These are phyloP conservation scores for Fusarium multiceps DNA, from an alignment of 2,329 filamentous ascomycete genomes.

Conservation along the genomic window DNA sequence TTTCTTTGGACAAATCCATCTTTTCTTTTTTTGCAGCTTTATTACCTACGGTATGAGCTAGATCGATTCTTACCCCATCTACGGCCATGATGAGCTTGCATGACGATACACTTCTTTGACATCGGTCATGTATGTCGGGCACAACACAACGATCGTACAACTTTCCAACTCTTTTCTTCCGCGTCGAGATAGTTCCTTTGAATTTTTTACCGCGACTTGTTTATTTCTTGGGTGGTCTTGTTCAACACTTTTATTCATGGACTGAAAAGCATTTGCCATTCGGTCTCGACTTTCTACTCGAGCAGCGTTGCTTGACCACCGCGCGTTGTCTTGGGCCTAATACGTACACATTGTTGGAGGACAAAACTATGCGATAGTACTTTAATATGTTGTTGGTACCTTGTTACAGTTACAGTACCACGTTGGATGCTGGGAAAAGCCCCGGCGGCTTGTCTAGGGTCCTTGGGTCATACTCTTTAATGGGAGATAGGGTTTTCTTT, in stretches of 20 bases:
- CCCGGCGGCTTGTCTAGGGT: constrained; percentile 50
- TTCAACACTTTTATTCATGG: constrained; percentile 42
- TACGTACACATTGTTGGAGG: constrained; percentile 46
- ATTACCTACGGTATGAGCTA: constrained; percentile 32
- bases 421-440: constrained; percentile 45
- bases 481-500: constrained; percentile 35
- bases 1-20: constrained; percentile 34
- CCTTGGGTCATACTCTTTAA: constrained; percentile 41
- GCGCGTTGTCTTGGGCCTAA: constrained; percentile 46
- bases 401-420: constrained; percentile 38
- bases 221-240: constrained; percentile 44
- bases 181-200: constrained; percentile 44
- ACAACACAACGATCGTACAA: constrained; percentile 69
- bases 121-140: constrained; percentile 70
- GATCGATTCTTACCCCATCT: constrained; percentile 38
- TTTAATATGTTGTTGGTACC: constrained; percentile 42
- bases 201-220: constrained; percentile 48
- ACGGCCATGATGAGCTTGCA: constrained; percentile 66
- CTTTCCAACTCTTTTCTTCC: constrained; percentile 43
- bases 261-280: constrained; percentile 34
- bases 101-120: constrained; percentile 65
- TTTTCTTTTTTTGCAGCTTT: constrained; percentile 48
- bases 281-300: constrained; percentile 35
- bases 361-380: constrained; percentile 40
- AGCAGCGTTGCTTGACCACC: constrained; percentile 41